phyloP scores from a whole-genome alignment of 2,329 filamentous ascomycete genomes.

The Epicoccum sorghinum region DNA sequence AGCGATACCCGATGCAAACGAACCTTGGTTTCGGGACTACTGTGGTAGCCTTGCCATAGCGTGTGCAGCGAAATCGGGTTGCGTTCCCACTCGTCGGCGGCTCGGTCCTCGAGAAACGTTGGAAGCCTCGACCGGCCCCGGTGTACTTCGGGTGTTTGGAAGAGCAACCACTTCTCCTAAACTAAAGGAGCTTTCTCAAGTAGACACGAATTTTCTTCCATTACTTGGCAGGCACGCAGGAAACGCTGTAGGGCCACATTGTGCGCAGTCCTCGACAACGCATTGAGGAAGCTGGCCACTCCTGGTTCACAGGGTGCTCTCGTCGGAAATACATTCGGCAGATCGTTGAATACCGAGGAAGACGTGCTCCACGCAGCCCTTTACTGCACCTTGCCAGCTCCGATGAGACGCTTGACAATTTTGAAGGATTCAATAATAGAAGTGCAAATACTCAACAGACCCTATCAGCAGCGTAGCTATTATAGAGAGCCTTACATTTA shows the following conservation, averaged over 20 bases:
- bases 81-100: conserved; percentile 18
- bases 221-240: background rate
- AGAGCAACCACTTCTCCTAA: conserved; percentile 6
- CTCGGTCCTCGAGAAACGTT: conserved; percentile 15
- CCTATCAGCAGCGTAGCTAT: too few relatives aligned
- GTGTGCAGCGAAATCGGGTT: conserved; percentile 11
- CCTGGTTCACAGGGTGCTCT: background rate
- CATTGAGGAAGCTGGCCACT: background rate
- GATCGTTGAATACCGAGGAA: background rate
- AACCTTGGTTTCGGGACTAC: conserved; percentile 5
- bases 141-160: conserved; percentile 3
- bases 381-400: too few relatives aligned
- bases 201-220: background rate
- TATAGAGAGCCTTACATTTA: too few relatives aligned
- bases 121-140: conserved; percentile 4
- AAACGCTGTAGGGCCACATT: background rate
- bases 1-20: conserved; percentile 12
- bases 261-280: background rate
- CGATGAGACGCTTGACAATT: too few relatives aligned
- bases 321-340: background rate
- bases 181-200: background rate
- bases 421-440: too few relatives aligned
- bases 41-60: conserved; percentile 11
- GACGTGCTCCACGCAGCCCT: too few relatives aligned
- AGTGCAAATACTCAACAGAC: too few relatives aligned